These are phyloP conservation scores for Mycena indigotica DNA, from an alignment of 768 basidiomycete species.

Conservation along the genomic window DNA sequence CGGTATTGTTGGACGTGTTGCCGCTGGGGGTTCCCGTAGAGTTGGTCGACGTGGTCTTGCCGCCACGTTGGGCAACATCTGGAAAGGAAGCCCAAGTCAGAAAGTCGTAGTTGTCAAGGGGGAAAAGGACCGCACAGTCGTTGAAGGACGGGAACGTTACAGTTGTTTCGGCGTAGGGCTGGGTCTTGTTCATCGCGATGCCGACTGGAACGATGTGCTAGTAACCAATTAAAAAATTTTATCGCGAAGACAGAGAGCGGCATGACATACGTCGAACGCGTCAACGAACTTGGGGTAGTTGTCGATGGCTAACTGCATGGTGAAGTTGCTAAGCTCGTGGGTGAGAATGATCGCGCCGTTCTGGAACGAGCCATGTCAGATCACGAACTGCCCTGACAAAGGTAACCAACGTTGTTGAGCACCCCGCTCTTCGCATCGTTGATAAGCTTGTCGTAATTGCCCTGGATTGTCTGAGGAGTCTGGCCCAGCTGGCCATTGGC, in stretches of 20 bases:
- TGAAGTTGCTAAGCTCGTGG: conserved; percentile 63
- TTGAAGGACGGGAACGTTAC: conserved; percentile 46
- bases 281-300: conserved; percentile 47
- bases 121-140: conserved; percentile 42
- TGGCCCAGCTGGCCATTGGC: conserved; percentile 36
- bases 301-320: conserved; percentile 62
- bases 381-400: not conserved
- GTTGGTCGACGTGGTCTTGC: not conserved
- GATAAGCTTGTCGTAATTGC: conserved; percentile 12
- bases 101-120: not conserved
- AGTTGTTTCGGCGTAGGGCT: conserved; percentile 54
- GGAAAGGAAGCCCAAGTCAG: not conserved
- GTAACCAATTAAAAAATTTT: not conserved
- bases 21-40: not conserved
- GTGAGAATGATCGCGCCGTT: conserved; percentile 30
- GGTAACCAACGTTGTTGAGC: conserved; percentile 8
- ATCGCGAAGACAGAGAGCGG: not conserved
- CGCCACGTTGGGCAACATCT: not conserved
- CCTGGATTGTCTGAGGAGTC: conserved; percentile 1
- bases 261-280: conserved; percentile 45
- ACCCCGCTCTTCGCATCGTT: not conserved
- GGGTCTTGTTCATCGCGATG: conserved; percentile 51
- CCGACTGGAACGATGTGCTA: conserved; percentile 55
- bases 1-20: not conserved
- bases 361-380: not conserved